Conservation (phyloP, 176 grass and related monocot species). For the Avena insularis region DNA sequence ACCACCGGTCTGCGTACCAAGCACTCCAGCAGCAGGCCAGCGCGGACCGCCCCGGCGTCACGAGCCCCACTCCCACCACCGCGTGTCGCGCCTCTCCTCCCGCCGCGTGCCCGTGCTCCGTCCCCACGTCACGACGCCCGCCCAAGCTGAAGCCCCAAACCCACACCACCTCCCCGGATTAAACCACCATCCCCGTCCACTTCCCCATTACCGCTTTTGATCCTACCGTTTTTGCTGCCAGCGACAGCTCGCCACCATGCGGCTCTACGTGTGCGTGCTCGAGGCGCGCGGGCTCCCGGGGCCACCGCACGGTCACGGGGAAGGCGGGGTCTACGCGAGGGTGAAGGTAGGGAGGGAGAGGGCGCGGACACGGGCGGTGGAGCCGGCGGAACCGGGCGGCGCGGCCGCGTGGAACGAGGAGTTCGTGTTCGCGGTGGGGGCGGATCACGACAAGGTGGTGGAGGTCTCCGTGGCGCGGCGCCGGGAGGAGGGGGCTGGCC, state of each 20-base stretch:
- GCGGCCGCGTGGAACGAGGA: constrained; percentile 77
- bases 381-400: constrained; percentile 13
- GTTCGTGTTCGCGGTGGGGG: constrained; percentile 62
- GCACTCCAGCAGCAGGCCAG: not conserved
- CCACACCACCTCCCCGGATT: constrained; percentile 29
- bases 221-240: not conserved
- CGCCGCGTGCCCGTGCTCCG: constrained; percentile 21
- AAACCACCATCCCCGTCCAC: not conserved
- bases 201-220: not conserved
- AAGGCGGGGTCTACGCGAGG: constrained; percentile 56
- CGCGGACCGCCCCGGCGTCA: not conserved
- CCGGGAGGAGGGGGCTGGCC: not conserved
- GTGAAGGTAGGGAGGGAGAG: constrained; percentile 67
- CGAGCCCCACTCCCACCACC: not conserved
- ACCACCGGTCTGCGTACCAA: not conserved
- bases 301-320: not conserved
- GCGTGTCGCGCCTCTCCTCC: constrained; percentile 22
- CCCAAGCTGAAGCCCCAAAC: not conserved
- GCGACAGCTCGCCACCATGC: constrained; percentile 45
- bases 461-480: constrained; percentile 64
- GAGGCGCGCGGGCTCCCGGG: constrained; percentile 61
- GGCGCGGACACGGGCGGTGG: constrained; percentile 57
- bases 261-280: constrained; percentile 63
- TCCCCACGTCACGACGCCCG: constrained; percentile 34
- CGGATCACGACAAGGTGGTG: constrained; percentile 7